phyloP scores from a whole-genome alignment of 805 yeast genomes.

The Vanderwaltozyma verrucispora region DNA sequence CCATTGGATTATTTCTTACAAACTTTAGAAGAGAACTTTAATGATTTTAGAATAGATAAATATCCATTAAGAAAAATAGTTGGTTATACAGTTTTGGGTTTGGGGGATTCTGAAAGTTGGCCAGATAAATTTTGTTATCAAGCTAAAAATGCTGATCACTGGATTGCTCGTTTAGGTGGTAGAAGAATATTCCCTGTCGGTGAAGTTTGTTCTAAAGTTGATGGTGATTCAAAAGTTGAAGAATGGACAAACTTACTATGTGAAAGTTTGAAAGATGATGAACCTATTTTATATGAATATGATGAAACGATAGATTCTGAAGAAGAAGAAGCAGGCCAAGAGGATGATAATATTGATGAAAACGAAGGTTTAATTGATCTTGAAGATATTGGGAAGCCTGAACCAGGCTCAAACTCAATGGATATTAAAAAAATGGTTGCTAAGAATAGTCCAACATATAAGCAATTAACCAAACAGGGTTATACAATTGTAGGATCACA shows the following conservation, averaged over 20 bases:
- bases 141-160: slow-evolving; percentile 61
- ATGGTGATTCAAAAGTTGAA: slow-evolving; percentile 45
- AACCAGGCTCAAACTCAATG: slow-evolving; percentile 14
- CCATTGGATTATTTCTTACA: slow-evolving; percentile 84
- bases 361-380: slow-evolving; percentile 57
- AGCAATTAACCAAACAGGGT: slow-evolving; percentile 85
- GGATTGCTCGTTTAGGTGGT: slow-evolving; percentile 76
- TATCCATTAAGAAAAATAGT: slow-evolving; percentile 57
- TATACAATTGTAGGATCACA: slow-evolving; percentile 89
- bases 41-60: slow-evolving; percentile 79
- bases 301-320: slow-evolving; percentile 50
- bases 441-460: slow-evolving; percentile 77
- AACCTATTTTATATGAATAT: slow-evolving; percentile 52
- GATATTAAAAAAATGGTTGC: slow-evolving; percentile 77
- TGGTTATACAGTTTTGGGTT: slow-evolving; percentile 79
- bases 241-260: slow-evolving; percentile 61
- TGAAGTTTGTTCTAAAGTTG: slow-evolving; percentile 66
- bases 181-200: slow-evolving; percentile 79
- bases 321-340: slow-evolving; percentile 30
- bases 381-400: slow-evolving; percentile 68
- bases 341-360: slow-evolving; percentile 19
- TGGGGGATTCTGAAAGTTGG: slow-evolving; percentile 86
- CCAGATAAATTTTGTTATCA: slow-evolving; percentile 79
- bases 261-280: slow-evolving; percentile 56
- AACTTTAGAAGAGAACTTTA: slow-evolving; percentile 65